Conservation (phyloP, 2,329 filamentous ascomycete genomes). For the Fusarium subtropicale region DNA sequence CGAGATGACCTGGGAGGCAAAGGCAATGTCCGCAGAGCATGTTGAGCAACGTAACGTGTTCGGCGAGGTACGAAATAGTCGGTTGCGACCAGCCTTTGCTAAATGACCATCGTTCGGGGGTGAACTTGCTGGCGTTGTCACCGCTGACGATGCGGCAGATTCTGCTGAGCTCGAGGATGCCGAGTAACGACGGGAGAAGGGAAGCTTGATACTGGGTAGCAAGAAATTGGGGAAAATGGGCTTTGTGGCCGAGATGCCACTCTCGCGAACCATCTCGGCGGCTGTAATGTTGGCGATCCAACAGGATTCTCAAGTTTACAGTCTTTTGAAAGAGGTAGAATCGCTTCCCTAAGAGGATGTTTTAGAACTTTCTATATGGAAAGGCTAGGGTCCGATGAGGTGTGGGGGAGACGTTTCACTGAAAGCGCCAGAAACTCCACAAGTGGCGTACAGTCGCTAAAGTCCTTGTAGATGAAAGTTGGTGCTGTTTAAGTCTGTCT, state of each 20-base stretch:
- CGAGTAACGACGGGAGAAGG: conserved; percentile 59
- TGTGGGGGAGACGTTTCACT: conserved; percentile 26
- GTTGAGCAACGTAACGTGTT: conserved; percentile 69
- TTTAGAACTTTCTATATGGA: conserved; percentile 32
- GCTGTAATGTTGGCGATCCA: conserved; percentile 6
- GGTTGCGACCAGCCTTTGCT: conserved; percentile 26
- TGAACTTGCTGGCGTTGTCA: conserved; percentile 48
- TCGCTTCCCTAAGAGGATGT: conserved; percentile 11
- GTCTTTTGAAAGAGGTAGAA: conserved; percentile 10
- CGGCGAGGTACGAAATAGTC: conserved; percentile 59
- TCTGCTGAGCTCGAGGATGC: conserved; percentile 51
- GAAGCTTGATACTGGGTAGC: conserved; percentile 62
- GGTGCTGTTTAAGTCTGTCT: neutral
- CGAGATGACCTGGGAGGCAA: conserved; percentile 69
- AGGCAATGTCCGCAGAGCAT: conserved; percentile 72
- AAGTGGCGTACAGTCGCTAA: conserved; percentile 26
- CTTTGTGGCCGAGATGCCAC: conserved; percentile 56
- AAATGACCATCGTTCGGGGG: conserved; percentile 38
- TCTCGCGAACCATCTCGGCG: conserved; percentile 51
- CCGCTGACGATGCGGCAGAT: conserved; percentile 46
- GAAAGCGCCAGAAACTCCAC: conserved; percentile 25
- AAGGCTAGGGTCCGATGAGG: conserved; percentile 28
- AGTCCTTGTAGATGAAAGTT: conserved; percentile 7
- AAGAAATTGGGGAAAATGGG: conserved; percentile 64
- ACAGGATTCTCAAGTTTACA: conserved; percentile 8